These are phyloP conservation scores for Lyophyllum decastes DNA, from an alignment of 768 basidiomycete genomes.

Conservation along the genomic window DNA sequence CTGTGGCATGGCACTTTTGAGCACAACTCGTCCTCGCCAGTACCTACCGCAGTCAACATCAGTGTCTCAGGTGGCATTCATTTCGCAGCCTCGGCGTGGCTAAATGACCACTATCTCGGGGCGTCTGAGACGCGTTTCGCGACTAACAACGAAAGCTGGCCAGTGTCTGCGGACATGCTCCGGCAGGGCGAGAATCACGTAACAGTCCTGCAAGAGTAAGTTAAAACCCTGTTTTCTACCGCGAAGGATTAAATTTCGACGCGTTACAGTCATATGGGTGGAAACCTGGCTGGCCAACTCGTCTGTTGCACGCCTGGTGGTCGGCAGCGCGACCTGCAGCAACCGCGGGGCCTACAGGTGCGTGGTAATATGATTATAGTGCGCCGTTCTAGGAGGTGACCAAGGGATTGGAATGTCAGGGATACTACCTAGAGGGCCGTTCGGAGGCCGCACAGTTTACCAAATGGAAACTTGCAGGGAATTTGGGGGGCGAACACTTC, in stretches of 20 bases:
- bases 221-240: not conserved
- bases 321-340: constrained; percentile 17
- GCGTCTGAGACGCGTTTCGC: constrained; percentile 12
- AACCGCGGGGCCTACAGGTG: constrained; percentile 18
- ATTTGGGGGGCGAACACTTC: constrained; percentile 14
- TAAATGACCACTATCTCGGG: constrained; percentile 16
- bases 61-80: constrained; percentile 17
- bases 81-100: constrained; percentile 17
- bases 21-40: constrained; percentile 4
- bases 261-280: constrained; percentile 16
- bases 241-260: not conserved
- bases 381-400: not conserved
- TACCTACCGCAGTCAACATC: constrained; percentile 15
- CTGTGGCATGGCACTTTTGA: constrained; percentile 18
- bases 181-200: constrained; percentile 12
- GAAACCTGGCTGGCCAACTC: constrained; percentile 19
- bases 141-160: constrained; percentile 17
- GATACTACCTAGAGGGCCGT: constrained; percentile 17
- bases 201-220: constrained; percentile 16
- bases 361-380: too few species aligned
- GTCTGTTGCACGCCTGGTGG: constrained; percentile 20
- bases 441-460: constrained; percentile 10
- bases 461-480: constrained; percentile 17
- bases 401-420: not conserved
- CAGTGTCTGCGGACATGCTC: constrained; percentile 12